Evolutionary conservation across 306 rosid species (phyloP).

Genomic region (Oxytropis ochrocephala): DNA sequence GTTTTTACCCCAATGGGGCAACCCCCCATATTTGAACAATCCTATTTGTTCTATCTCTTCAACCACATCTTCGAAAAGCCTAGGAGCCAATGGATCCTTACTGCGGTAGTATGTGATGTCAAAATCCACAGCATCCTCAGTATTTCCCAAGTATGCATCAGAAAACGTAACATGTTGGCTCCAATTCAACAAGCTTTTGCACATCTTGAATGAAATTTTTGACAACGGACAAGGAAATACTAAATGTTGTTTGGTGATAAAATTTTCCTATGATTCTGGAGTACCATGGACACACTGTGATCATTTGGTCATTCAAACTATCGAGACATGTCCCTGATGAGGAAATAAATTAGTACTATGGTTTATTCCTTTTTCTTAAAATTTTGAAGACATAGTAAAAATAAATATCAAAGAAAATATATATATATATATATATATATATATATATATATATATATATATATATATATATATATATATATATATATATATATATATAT

Average conservation of each 20-base stretch:
- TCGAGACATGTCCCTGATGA: no score
- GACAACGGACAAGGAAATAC: constrained; percentile 27
- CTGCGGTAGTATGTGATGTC: constrained; percentile 59
- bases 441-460: no score
- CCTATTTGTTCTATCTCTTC: constrained; percentile 63
- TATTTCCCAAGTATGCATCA: constrained; percentile 48
- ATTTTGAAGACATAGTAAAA: no score
- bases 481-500: no score
- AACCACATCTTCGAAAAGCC: constrained; percentile 42
- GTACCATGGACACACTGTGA: no score
- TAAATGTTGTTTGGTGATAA: constrained; percentile 53
- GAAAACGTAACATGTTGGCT: constrained; percentile 58
- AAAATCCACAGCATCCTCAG: constrained; percentile 45
- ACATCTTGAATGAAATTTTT: constrained; percentile 53
- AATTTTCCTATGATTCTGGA: constrained; percentile 21
- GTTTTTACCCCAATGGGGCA: constrained; percentile 65
- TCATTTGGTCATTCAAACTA: no score
- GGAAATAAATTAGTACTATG: no score
- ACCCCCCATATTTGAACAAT: constrained; percentile 45
- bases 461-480: no score
- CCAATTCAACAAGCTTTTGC: constrained; percentile 41
- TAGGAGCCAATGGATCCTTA: constrained; percentile 45
- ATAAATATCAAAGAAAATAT: not conserved
- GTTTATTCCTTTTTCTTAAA: no score
- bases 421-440: no score